Base-by-base conservation (phyloP, 1,139 yeast genomes). In the Geotrichum restrictum region DNA sequence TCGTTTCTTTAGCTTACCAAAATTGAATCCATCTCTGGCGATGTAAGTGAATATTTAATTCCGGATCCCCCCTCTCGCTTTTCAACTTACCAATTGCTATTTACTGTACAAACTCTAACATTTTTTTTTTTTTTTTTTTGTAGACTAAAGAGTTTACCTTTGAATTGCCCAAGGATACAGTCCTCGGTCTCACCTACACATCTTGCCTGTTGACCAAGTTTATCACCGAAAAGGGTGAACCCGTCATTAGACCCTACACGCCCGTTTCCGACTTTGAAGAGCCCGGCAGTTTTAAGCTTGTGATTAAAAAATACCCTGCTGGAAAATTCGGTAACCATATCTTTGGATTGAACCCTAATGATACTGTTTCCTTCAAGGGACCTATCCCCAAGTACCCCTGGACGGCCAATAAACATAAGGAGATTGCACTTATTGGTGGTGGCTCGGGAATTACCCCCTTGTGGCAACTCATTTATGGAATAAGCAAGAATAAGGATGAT, bases 371-470 rank as follows among this genome's bases (percentile, higher is more conserved):
- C 10, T 87, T 94, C 79, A 91, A 89, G 77, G 99, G 98, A 40
- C 98, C 98, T 61, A 80, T 89, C 64, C 78, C 79, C 64, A 94
- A 94, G 77, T 91, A 94, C 88, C 82, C 85, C 68, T 88, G 95
- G 91, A 80, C 80, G 66, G 86, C 93, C 62, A 91, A 91, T 76
- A 80, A 83, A 73, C 93, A 80, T 72, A 80, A 85, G 64, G 76
- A 82, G 59, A 80, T 94, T 66, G 85, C 86, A 52, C 78, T 93
- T 74, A 77, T 93, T 64, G 98, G 97, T 61, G 98, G 96, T 62
- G 98, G 98, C 66, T 79, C 95, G 47, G 98, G 98, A 71, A 88
- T 93, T 71, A 88, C 97, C 31, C 98, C 98, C 57, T 78, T 91
- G 76, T 89, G 78, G 77, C 98, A 93, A 74, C 73, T 93, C 69